Conservation (phyloP, 2,329 filamentous ascomycete genomes). For the Paecilomyces dactylethromorphus region DNA sequence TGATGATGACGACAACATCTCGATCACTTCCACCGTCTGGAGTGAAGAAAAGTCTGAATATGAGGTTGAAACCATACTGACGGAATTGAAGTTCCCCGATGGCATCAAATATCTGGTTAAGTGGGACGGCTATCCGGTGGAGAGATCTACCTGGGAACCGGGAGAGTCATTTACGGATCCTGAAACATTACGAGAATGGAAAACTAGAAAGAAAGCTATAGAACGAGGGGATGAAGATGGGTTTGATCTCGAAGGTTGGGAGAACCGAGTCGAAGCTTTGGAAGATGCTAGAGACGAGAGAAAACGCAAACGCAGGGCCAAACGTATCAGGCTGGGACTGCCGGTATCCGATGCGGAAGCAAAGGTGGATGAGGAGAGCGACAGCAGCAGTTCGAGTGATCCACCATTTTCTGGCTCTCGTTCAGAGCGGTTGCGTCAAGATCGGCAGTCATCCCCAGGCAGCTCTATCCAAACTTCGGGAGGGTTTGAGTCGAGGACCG, state of each 20-base stretch:
- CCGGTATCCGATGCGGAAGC: neutral
- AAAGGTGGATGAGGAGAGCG: neutral
- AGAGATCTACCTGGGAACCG: constrained; percentile 53
- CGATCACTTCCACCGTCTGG: constrained; percentile 47
- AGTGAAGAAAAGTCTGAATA: constrained; percentile 45
- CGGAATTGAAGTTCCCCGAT: constrained; percentile 9
- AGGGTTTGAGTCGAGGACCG: neutral
- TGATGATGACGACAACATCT: constrained; percentile 48
- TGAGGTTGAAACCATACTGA: constrained; percentile 31
- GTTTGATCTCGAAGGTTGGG: constrained; percentile 28
- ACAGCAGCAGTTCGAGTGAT: neutral
- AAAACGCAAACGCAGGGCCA: constrained; percentile 20
- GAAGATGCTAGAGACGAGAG: constrained; percentile 16
- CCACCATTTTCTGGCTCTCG: neutral
- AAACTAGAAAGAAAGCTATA: constrained; percentile 24
- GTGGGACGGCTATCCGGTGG: constrained; percentile 56
- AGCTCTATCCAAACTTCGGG: neutral
- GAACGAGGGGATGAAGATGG: constrained; percentile 17
- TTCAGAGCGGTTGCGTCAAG: neutral
- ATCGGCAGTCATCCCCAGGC: neutral
- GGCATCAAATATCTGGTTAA: constrained; percentile 52
- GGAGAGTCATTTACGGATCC: constrained; percentile 31
- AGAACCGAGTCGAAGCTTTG: constrained; percentile 15
- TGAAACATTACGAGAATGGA: constrained; percentile 37
- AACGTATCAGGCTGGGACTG: constrained; percentile 18